Base-by-base conservation (phyloP, 495 filamentous ascomycete genomes). In the Apiosordaria backusii region DNA sequence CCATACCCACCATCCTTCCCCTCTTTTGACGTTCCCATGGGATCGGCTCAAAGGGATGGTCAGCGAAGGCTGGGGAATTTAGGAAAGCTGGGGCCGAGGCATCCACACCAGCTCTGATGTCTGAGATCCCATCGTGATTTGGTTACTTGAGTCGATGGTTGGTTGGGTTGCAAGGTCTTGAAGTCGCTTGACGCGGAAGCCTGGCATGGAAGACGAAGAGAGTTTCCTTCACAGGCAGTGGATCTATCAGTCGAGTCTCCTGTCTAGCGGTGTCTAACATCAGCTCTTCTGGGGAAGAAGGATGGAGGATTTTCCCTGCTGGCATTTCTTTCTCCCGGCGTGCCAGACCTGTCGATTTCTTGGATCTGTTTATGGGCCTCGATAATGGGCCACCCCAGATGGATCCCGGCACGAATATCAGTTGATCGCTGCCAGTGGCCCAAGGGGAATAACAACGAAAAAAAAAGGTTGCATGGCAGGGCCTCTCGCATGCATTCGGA, bases 401-500 rank as follows among this genome's bases (percentile, higher is more conserved):
- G 61, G 64, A 62, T 45, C 63, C 67, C 61, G 15, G 59, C 15
- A 60, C 45, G 65, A n/a, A 64, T 66, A 71, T 71, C 66, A 70
- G 72, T 67, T 53, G 64, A 68, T 45, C 64, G 65, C 65, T 68
- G 50, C 69, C 65, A 68, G 57, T 67, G 29, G 50, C 24, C 23
- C 54, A 27, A 35, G n/a, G 54, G 58, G 24, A 53, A 50, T 23
- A 53, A 64, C 53, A 45, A n/a, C n/a, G n/a, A 45, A 29, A 18
- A 55, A 16, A 24, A 26, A 60, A 57, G 67, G 65, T 68, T 69
- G 70, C 70, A 71, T 70, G 64, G 62, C 61, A 68, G 64, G 60
- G 54, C 52, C 29, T 66, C 57, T 40, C 71, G 50, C 66, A 58
- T 70, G 68, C 61, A 64, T 50, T 63, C 67, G 59, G 55, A 27